Evolutionary conservation across 805 yeast species (phyloP).

Genomic region (Spencermartinsiella europaea): DNA sequence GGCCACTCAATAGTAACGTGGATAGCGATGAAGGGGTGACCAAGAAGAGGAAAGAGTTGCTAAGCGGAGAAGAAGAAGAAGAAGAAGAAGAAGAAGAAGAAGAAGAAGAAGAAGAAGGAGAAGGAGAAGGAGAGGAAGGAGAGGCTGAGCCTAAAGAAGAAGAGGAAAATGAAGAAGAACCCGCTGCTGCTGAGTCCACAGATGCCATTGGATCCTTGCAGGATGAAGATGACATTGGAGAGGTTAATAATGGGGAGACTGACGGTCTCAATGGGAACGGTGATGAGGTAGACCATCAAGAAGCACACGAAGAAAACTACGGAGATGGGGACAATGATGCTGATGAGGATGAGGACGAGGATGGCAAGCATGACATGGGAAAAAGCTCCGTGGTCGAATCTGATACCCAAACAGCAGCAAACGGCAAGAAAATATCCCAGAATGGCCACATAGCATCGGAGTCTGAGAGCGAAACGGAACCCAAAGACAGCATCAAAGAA

Average conservation of each 20-base stretch:
- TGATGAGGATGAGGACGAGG: constrained; percentile 25
- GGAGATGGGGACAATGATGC: constrained; percentile 7
- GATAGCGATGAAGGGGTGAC: background rate
- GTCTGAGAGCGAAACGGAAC: constrained; percentile 20
- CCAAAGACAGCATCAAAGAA: constrained; percentile 19
- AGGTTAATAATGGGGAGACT: background rate
- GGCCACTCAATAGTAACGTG: background rate
- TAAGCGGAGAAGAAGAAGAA: background rate
- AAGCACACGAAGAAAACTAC: background rate
- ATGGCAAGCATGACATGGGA: constrained; percentile 21
- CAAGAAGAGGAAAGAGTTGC: constrained; percentile 1
- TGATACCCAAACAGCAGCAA: constrained; percentile 16
- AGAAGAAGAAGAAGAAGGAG: constrained; percentile 22
- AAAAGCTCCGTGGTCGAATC: constrained; percentile 24
- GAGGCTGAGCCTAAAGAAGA: constrained; percentile 24
- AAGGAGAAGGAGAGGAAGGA: constrained; percentile 21
- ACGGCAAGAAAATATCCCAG: constrained; percentile 21
- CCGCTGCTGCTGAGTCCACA: constrained; percentile 2
- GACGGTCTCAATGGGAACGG: background rate
- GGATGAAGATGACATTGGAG: background rate
- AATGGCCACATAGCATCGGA: constrained; percentile 17
- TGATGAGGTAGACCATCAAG: background rate
- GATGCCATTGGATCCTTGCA: background rate
- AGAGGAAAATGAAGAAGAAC: constrained; percentile 23
- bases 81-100: constrained; percentile 3